A percentile compares a stretch with the other conserved stretches of the same genome.
Conservation (phyloP, 2,329 filamentous ascomycete genomes). For the Aspergillus sergii region DNA sequence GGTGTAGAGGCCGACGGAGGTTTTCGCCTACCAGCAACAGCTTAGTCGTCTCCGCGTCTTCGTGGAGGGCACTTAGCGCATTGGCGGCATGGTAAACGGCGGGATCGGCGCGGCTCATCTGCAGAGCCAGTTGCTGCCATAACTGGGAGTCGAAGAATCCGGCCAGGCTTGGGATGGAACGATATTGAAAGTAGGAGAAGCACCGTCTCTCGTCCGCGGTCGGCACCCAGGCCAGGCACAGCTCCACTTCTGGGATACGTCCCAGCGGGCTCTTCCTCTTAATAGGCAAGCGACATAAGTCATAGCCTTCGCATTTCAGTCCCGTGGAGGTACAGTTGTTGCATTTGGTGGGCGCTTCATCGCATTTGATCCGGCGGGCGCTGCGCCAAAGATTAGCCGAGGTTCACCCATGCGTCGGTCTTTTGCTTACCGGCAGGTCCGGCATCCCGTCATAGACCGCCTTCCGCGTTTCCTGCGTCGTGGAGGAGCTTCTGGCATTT, state of each 20-base stretch:
- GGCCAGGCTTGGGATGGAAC: neutral
- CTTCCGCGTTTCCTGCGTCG: neutral
- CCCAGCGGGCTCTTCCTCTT: neutral
- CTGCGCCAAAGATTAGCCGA: conserved; percentile 9
- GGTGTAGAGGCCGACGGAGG: neutral
- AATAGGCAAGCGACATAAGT: neutral
- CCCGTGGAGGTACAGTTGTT: conserved; percentile 6
- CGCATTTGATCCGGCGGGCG: conserved; percentile 13
- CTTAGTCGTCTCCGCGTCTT: conserved; percentile 3
- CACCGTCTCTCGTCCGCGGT: conserved; percentile 8
- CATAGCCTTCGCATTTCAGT: conserved; percentile 10
- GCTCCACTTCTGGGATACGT: neutral
- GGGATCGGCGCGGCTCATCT: conserved; percentile 8
- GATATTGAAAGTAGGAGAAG: conserved; percentile 9
- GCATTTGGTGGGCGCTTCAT: conserved; percentile 9
- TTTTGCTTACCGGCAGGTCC: conserved; percentile 13
- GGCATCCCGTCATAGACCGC: conserved; percentile 15
- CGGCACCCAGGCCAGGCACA: neutral
- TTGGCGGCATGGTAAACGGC: conserved; percentile 10
- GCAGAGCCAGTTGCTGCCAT: conserved; percentile 8
- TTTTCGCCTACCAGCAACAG: neutral
- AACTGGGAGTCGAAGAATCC: conserved; percentile 9
- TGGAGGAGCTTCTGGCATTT: neutral
- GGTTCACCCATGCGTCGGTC: neutral
- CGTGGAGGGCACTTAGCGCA: conserved; percentile 11